Conservation (phyloP, 164 flowering plant species). For the Vitis rotundifolia region DNA sequence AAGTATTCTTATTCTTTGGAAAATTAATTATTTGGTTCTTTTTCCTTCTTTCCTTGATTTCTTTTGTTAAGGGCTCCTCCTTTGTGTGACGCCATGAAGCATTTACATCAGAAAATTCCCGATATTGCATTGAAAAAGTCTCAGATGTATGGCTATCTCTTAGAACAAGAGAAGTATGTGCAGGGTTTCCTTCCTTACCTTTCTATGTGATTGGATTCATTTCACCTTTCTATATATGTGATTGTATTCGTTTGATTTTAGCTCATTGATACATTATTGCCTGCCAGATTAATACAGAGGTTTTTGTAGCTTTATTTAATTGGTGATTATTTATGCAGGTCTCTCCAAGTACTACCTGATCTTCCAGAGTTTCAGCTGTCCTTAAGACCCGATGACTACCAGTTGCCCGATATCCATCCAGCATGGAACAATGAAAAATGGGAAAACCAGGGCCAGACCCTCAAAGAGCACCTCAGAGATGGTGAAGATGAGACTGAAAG, state of each 20-base stretch:
- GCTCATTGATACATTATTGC: background rate
- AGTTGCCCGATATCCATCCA: slow-evolving; percentile 55
- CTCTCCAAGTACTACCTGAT: slow-evolving; percentile 63
- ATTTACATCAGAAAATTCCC: slow-evolving; percentile 75
- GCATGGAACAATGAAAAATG: slow-evolving; percentile 59
- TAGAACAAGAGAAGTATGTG: slow-evolving; percentile 75
- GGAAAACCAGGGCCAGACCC: slow-evolving; percentile 49
- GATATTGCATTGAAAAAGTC: slow-evolving; percentile 77
- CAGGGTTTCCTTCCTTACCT: slow-evolving; percentile 18
- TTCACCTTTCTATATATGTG: background rate
- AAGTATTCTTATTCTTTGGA: background rate
- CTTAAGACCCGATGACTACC: slow-evolving; percentile 68
- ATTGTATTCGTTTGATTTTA: background rate
- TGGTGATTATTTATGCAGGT: slow-evolving; percentile 43
- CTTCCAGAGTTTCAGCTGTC: slow-evolving; percentile 83
- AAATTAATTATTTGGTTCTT: background rate
- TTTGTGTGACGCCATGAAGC: slow-evolving; percentile 86
- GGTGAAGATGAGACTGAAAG: slow-evolving; percentile 39
- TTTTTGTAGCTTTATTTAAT: background rate
- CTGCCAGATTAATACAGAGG: background rate
- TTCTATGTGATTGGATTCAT: background rate
- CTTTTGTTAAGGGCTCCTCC: slow-evolving; percentile 63
- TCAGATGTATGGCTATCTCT: slow-evolving; percentile 78
- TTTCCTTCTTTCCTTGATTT: background rate
- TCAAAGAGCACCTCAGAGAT: slow-evolving; percentile 66